phyloP scores from a whole-genome alignment of 352 stramenopile species.

The Hyphochytrium catenoides region DNA sequence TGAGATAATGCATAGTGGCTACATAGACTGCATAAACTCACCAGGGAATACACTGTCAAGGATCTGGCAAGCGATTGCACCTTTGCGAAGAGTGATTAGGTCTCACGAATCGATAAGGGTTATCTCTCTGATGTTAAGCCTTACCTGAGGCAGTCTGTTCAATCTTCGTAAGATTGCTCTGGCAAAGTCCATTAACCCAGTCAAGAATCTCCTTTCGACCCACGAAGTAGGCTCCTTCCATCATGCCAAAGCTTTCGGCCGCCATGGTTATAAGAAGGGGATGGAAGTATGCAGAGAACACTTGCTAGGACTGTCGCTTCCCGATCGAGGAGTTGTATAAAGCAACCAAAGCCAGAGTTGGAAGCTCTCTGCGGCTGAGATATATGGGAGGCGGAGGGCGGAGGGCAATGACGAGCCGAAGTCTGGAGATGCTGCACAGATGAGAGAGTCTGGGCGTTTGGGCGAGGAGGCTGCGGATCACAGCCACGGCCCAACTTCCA shows the following conservation, averaged over 20 bases:
- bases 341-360: too few relatives aligned
- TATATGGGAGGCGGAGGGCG: too few relatives aligned
- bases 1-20: too few relatives aligned
- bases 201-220: slow-evolving; percentile 90
- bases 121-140: too few relatives aligned
- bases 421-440: too few relatives aligned
- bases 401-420: too few relatives aligned
- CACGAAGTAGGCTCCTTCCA: slow-evolving; percentile 91
- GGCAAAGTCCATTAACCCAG: slow-evolving; percentile 92
- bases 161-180: slow-evolving; percentile 83
- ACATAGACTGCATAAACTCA: background rate
- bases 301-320: too few relatives aligned
- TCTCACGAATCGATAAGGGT: slow-evolving; percentile 1
- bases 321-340: too few relatives aligned
- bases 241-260: slow-evolving; percentile 72
- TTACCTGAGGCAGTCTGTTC: slow-evolving; percentile 66
- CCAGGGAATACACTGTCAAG: slow-evolving; percentile 76
- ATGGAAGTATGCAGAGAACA: background rate
- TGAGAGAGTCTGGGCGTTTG: too few relatives aligned
- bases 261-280: slow-evolving; percentile 17
- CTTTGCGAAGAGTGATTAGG: slow-evolving; percentile 39
- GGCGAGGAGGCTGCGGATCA: too few relatives aligned
- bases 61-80: slow-evolving; percentile 91
- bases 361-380: too few relatives aligned
- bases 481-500: too few relatives aligned